Evolutionary conservation across 345 rosid species (phyloP), one percentile per base, ranked within the genome.

Genomic region (Lepidium africanum): DNA sequence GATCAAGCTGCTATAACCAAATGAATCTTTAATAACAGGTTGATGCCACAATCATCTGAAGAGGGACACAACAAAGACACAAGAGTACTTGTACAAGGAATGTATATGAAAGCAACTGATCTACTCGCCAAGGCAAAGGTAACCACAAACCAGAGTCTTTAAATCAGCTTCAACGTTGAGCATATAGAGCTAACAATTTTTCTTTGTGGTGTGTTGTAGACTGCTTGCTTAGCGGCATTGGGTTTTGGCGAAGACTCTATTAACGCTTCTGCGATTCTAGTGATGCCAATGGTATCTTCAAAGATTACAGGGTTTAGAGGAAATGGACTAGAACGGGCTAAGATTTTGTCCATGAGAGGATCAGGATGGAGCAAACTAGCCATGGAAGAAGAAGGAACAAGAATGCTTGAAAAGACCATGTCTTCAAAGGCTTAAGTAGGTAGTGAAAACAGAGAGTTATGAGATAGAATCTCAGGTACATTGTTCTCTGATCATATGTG

Each of bases 261-360:
- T 56, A 91, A 86, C n/a, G 97, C 99, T 65, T 90, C 99, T 5
- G 97, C 99, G 6, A 69, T 91, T 59, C 84, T 94, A 1, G 99
- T 94, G 48, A 94, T 94, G 97, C 99, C 97, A 13, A 94, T 94
- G 97, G 86, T 94, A 47, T 94, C 97, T 14, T 91, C 99, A 14
- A 94, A 84, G 84, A 86, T 86, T 9, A 90, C 93, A 40, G 97
- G 95, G 35, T 94, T 91, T 54, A 82, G 97, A 78, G 90, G 92
- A 55, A 86, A 75, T 10, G 79, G 81, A 16, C 62, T 91, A 9
- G 95, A 94, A 67, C 72, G 92, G 41, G 82, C 86, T 0, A 84
- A 86, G 81, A 59, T 84, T 15, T 72, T 91, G 39, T 83, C 92
- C 11, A 46, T 91, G 78, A 85, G 80, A 83, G 79, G 79, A 73